A percentile compares a stretch with the other conserved stretches of the same genome.
Evolutionary conservation across 495 filamentous ascomycete species (phyloP).

Genomic region (Aspergillus affinis): DNA sequence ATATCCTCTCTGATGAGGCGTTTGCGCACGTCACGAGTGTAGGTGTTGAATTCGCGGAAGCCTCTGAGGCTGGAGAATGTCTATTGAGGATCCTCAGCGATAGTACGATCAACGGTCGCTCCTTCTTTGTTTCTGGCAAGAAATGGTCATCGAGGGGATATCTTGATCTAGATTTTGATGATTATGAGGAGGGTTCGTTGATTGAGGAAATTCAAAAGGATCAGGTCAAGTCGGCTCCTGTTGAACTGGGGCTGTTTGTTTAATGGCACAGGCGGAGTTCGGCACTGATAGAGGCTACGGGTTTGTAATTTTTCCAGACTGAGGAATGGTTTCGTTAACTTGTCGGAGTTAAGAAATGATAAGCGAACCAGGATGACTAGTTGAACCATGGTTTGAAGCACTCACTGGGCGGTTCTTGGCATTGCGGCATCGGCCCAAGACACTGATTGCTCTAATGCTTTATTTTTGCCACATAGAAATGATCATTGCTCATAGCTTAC

Average conservation of each 20-base stretch:
- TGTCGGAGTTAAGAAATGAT: too few species aligned
- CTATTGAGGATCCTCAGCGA: conserved; percentile 22
- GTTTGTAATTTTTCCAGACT: too few species aligned
- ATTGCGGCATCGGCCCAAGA: too few species aligned
- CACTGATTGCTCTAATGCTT: too few species aligned
- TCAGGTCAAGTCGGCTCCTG: conserved; percentile 18
- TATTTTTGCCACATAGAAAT: too few species aligned
- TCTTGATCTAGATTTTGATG: conserved; percentile 21
- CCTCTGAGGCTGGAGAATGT: conserved; percentile 17
- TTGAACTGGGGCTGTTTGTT: conserved; percentile 12
- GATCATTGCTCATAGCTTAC: too few species aligned
- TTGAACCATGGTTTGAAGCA: too few species aligned
- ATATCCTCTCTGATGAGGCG: conserved; percentile 19
- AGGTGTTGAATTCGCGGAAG: conserved; percentile 20
- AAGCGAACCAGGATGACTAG: too few species aligned
- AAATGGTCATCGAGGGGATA: conserved; percentile 21
- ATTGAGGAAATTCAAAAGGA: conserved; percentile 20
- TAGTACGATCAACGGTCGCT: conserved; percentile 17
- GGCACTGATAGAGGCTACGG: too few species aligned
- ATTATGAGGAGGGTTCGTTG: conserved; percentile 15
- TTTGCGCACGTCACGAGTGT: conserved; percentile 13
- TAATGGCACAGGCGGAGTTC: background rate
- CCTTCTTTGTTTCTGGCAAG: conserved; percentile 18
- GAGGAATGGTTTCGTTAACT: too few species aligned
- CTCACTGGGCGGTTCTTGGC: too few species aligned